A percentile compares a stretch with the other conserved stretches of the same genome.
phyloP scores from a whole-genome alignment of 352 stramenopile genomes.

The Phytophthora ohioensis region DNA sequence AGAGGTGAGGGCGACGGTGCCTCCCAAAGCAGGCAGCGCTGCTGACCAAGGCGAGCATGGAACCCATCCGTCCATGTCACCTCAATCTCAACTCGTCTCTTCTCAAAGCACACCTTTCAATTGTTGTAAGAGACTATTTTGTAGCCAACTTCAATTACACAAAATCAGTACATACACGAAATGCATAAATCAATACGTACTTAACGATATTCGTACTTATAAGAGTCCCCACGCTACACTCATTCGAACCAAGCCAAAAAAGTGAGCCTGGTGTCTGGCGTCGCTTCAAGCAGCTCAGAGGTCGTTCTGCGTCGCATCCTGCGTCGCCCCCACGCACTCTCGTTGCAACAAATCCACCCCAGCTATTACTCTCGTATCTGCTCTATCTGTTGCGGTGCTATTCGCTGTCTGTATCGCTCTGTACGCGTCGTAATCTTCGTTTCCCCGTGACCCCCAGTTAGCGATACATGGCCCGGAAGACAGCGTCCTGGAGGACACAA shows the following conservation, averaged over 20 bases:
- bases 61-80: not conserved
- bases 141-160: too few species aligned
- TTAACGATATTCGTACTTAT: constrained; percentile 14
- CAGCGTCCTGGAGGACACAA: constrained; percentile 22
- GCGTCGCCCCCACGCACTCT: not conserved
- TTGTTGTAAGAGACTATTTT: too few species aligned
- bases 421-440: constrained; percentile 1
- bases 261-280: not conserved
- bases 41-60: too few species aligned
- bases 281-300: constrained; percentile 33
- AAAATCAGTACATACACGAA: too few species aligned
- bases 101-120: too few species aligned
- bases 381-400: not conserved
- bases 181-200: not conserved
- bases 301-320: constrained; percentile 1
- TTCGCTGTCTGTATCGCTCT: constrained; percentile 4
- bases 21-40: too few species aligned
- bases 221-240: not conserved
- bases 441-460: not conserved
- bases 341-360: not conserved
- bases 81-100: too few species aligned
- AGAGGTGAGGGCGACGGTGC: not conserved
- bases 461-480: constrained; percentile 31
- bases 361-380: not conserved
- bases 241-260: not conserved